Conservation (phyloP, 1,139 yeast species). For the Kodamaea alishanica region DNA sequence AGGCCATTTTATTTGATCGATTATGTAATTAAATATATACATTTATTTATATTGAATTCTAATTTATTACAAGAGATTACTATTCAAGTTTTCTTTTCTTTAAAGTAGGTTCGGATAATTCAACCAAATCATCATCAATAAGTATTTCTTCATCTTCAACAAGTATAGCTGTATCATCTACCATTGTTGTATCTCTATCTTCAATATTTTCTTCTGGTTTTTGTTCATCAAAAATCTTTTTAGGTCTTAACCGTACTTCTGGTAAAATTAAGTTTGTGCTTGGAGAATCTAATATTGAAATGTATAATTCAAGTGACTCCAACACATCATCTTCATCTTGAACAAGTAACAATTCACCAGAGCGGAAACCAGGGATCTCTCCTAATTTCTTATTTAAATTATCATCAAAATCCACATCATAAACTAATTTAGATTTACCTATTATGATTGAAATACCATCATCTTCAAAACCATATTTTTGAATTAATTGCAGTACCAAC, state of each 20-base stretch:
- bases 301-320: constrained; percentile 67
- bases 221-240: constrained; percentile 6
- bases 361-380: constrained; percentile 50
- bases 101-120: constrained; percentile 10
- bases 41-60: too few relatives aligned
- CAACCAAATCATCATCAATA: constrained; percentile 10
- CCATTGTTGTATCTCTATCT: constrained; percentile 5
- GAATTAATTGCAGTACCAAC: constrained; percentile 43
- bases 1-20: too few relatives aligned
- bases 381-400: constrained; percentile 48
- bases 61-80: too few relatives aligned
- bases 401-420: constrained; percentile 89
- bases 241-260: constrained; percentile 20
- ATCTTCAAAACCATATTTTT: constrained; percentile 55
- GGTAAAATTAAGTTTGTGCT: constrained; percentile 20
- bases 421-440: constrained; percentile 59
- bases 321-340: constrained; percentile 74
- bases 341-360: constrained; percentile 61
- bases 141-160: constrained; percentile 12
- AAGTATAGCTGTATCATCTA: constrained; percentile 7
- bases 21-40: too few relatives aligned
- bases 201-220: constrained; percentile 2
- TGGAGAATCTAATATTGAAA: constrained; percentile 27
- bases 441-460: constrained; percentile 65
- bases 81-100: constrained; percentile 17